Conservation (phyloP, 2,329 filamentous ascomycete species). For the Chaetothyriales sp. region DNA sequence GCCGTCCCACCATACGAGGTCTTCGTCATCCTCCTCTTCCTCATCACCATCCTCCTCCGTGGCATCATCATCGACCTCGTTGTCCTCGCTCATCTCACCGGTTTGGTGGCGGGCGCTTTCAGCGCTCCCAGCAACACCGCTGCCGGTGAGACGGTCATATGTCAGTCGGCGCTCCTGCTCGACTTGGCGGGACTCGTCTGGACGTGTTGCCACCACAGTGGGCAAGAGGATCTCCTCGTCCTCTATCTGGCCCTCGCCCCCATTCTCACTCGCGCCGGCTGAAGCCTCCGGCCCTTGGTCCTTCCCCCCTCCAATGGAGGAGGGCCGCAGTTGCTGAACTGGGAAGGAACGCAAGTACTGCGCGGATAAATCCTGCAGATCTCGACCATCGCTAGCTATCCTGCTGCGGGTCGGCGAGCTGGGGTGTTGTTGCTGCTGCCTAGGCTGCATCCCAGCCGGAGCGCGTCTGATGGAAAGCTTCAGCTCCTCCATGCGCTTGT, state of each 20-base stretch:
- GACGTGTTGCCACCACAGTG: no score
- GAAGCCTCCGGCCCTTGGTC: neutral
- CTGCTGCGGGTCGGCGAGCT: neutral
- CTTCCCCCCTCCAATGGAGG: no score
- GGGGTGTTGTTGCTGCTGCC: neutral
- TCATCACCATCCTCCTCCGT: neutral
- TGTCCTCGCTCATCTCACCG: neutral
- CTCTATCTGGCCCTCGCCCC: no score
- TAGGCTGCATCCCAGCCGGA: neutral
- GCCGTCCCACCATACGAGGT: no score
- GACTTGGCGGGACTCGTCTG: neutral
- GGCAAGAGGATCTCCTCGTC: no score
- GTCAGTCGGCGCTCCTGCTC: neutral
- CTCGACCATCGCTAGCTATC: neutral
- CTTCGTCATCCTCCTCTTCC: neutral
- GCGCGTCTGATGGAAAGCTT: neutral
- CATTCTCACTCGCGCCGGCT: neutral
- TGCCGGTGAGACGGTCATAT: neutral
- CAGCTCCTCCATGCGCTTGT: neutral
- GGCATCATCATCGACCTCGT: neutral
- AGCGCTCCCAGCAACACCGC: no score
- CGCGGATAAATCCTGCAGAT: neutral
- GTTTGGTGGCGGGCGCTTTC: no score
- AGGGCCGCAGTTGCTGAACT: no score
- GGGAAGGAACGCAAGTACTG: neutral